Evolutionary conservation across 208 protist species (phyloP).

Genomic region (Naegleria lovaniensis): DNA sequence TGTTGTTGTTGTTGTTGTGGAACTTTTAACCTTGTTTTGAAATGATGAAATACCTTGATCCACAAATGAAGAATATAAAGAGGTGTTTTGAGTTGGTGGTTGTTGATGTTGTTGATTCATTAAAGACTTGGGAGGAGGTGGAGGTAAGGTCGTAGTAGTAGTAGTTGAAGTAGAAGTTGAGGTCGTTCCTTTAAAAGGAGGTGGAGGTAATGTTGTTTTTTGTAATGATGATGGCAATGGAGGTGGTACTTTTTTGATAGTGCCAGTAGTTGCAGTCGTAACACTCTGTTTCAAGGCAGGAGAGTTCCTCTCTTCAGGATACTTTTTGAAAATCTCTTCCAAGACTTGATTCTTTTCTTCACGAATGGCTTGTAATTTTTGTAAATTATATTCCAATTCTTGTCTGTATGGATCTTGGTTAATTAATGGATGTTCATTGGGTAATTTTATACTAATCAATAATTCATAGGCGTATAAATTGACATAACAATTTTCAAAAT

Average conservation of each 20-base stretch:
- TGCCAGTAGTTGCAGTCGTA: neutral
- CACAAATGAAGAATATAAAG: neutral
- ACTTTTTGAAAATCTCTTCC: neutral
- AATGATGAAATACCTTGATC: neutral
- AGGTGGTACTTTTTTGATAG: neutral
- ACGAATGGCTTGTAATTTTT: neutral
- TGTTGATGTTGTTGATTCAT: neutral
- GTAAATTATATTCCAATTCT: neutral
- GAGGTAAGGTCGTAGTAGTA: neutral
- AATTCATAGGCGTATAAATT: neutral
- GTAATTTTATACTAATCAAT: neutral
- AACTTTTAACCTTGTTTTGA: neutral
- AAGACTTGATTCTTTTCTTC: neutral
- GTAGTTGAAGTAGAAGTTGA: neutral
- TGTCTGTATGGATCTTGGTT: neutral
- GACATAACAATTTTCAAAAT: neutral
- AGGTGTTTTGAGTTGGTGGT: neutral
- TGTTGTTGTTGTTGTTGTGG: constrained; percentile 8
- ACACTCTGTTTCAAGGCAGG: neutral
- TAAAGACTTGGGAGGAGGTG: neutral
- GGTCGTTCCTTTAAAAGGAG: neutral
- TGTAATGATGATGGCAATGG: neutral
- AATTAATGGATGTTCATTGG: neutral
- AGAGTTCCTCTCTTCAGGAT: neutral
- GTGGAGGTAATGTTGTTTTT: neutral